Percentiles rank a stretch among this genome's conserved stretches.
Evolutionary conservation across 2,329 filamentous ascomycete genomes (phyloP).

Genomic region (Verticillium longisporum): DNA sequence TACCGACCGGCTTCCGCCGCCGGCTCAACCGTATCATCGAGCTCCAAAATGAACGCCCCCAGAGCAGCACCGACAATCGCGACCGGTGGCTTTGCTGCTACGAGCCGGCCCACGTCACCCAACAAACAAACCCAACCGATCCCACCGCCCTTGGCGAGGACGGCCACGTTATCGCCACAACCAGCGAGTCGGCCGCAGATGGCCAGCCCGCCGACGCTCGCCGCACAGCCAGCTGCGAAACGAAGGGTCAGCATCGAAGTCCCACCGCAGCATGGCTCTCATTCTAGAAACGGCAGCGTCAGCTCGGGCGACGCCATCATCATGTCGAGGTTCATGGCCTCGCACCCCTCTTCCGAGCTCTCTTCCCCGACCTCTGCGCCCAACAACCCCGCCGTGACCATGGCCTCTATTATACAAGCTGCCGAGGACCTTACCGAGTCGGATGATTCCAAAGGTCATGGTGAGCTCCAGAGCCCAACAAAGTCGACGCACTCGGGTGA

Average conservation of each 20-base stretch:
- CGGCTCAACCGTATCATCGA: constrained; percentile 38
- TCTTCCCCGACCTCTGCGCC: constrained; percentile 28
- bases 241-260: constrained; percentile 37
- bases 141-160: constrained; percentile 5
- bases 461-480: constrained; percentile 47
- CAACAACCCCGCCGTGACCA: constrained; percentile 31
- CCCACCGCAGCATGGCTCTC: constrained; percentile 25
- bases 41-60: constrained; percentile 32
- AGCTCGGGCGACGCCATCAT: constrained; percentile 27
- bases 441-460: constrained; percentile 16
- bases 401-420: constrained; percentile 50
- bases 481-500: constrained; percentile 50
- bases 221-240: constrained; percentile 24
- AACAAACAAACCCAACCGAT: constrained; percentile 28
- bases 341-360: constrained; percentile 23
- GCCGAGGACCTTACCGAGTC: constrained; percentile 40
- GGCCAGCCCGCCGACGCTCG: constrained; percentile 28
- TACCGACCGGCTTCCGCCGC: constrained; percentile 26
- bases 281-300: constrained; percentile 34
- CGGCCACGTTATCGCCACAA: neutral
- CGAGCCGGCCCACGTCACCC: constrained; percentile 41
- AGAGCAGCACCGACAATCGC: constrained; percentile 29
- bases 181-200: constrained; percentile 12
- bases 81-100: constrained; percentile 14
- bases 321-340: constrained; percentile 26